Percentiles rank a stretch among this genome's conserved stretches.
Evolutionary conservation across 768 basidiomycete species (phyloP).

Genomic region (Harrya chromipes): DNA sequence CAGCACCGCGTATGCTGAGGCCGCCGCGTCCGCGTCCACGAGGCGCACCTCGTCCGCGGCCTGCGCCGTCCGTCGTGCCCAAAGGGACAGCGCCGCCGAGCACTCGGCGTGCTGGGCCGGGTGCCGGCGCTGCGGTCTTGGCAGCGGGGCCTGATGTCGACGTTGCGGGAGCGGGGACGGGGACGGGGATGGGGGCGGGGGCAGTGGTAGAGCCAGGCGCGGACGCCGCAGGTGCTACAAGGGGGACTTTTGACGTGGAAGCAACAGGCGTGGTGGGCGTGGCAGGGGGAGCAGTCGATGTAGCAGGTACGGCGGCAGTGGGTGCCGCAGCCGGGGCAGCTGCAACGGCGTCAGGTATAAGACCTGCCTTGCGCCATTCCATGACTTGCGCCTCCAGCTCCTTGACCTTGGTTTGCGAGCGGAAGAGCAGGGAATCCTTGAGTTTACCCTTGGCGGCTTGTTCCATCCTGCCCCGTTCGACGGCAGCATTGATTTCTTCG

Average conservation of each 20-base stretch:
- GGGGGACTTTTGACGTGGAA: slow-evolving; percentile 17
- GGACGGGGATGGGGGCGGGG: background rate
- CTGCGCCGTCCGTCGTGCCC: slow-evolving; percentile 18
- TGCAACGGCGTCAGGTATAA: slow-evolving; percentile 39
- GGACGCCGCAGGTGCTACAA: slow-evolving; percentile 12
- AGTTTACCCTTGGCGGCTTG: slow-evolving; percentile 57
- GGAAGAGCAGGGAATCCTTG: slow-evolving; percentile 69
- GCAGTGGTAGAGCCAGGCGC: background rate
- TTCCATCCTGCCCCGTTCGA: slow-evolving; percentile 69
- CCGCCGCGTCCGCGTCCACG: slow-evolving; percentile 29
- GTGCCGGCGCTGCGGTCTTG: slow-evolving; percentile 18
- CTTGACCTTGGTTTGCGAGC: slow-evolving; percentile 58
- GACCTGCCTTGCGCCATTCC: slow-evolving; percentile 51
- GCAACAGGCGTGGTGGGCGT: slow-evolving; percentile 30
- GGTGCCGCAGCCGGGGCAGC: slow-evolving; percentile 22
- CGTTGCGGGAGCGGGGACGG: slow-evolving; percentile 14
- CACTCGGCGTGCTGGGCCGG: slow-evolving; percentile 31
- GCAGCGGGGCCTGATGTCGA: slow-evolving; percentile 11
- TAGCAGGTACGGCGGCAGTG: slow-evolving; percentile 6
- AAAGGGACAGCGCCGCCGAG: slow-evolving; percentile 30
- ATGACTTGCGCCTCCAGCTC: slow-evolving; percentile 63
- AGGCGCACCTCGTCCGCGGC: slow-evolving; percentile 37
- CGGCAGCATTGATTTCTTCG: slow-evolving; percentile 59
- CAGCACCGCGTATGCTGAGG: slow-evolving; percentile 30
- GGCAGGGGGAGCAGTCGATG: slow-evolving; percentile 16